These are phyloP conservation scores for Phycomyces nitens DNA, from an alignment of 192 early-diverging fungal species.

Conservation along the genomic window DNA sequence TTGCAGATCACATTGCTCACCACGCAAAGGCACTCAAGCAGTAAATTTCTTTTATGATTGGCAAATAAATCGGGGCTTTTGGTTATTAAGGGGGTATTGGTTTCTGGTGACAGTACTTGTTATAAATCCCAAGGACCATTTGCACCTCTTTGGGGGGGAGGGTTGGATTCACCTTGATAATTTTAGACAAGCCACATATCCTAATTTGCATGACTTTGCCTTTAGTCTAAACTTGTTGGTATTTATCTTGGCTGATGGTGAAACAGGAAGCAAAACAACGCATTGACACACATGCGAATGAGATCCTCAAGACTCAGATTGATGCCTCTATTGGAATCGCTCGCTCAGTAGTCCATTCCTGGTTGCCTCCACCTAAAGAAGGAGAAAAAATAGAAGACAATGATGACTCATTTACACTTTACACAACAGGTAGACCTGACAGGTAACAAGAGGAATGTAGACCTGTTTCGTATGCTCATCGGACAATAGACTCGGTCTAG, in stretches of 20 bases:
- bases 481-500: slow-evolving; percentile 42
- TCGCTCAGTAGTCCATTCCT: slow-evolving; percentile 43
- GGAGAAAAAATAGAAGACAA: slow-evolving; percentile 40
- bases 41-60: background rate
- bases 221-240: too few relatives aligned
- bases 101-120: too few relatives aligned
- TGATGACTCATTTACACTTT: slow-evolving; percentile 9
- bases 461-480: background rate
- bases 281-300: slow-evolving; percentile 39
- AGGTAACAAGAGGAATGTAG: slow-evolving; percentile 19
- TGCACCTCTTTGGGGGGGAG: too few relatives aligned
- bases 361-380: slow-evolving; percentile 37
- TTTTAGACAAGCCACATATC: too few relatives aligned
- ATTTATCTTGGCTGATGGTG: background rate
- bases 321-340: slow-evolving; percentile 46
- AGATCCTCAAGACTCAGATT: slow-evolving; percentile 49
- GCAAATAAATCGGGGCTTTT: too few relatives aligned
- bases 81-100: too few relatives aligned
- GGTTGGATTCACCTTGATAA: too few relatives aligned
- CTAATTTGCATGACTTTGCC: too few relatives aligned
- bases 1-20: slow-evolving; percentile 72
- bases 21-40: slow-evolving; percentile 56
- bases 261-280: slow-evolving; percentile 26
- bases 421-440: slow-evolving; percentile 34
- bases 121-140: too few relatives aligned